phyloP scores from a whole-genome alignment of 1,284 basidiomycete species.

The Pyrrhoderma lamaoense region DNA sequence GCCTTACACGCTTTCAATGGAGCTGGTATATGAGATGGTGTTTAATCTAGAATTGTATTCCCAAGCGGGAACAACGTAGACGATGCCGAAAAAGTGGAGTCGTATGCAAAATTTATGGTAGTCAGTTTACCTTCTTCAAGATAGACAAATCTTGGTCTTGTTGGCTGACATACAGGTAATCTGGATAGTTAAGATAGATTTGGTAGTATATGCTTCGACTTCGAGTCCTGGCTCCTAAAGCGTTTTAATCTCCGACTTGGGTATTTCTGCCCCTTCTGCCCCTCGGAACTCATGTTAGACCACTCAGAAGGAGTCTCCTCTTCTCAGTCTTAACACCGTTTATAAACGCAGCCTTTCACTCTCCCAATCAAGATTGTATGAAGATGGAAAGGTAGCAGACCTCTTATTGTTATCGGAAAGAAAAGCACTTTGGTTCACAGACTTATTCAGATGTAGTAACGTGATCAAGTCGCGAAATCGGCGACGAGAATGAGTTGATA shows the following conservation, averaged over 20 bases:
- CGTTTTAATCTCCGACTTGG: conserved; percentile 13
- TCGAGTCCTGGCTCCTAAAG: not conserved
- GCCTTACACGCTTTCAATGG: conserved; percentile 28
- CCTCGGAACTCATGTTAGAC: conserved; percentile 7
- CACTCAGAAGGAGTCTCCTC: not conserved
- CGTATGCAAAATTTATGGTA: conserved; percentile 33
- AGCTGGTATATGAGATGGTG: conserved; percentile 22
- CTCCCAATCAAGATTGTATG: not conserved
- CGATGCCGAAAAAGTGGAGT: conserved; percentile 25
- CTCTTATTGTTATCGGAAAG: conserved; percentile 9
- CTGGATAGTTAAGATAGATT: conserved; percentile 16
- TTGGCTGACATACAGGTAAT: not conserved
- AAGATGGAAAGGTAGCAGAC: conserved; percentile 7
- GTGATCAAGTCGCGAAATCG: too few relatives aligned
- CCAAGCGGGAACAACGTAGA: conserved; percentile 30
- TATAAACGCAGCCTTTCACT: not conserved
- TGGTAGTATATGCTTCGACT: conserved; percentile 1
- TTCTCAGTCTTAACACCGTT: not conserved
- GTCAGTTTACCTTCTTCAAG: not conserved
- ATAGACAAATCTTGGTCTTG: not conserved
- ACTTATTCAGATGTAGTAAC: conserved; percentile 2
- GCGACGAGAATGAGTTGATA: too few relatives aligned
- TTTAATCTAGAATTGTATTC: conserved; percentile 31
- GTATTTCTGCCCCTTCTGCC: conserved; percentile 18
- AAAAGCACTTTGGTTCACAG: not conserved